Conservation (phyloP, 2,329 filamentous ascomycete genomes). For the Trichoderma arundinaceum region DNA sequence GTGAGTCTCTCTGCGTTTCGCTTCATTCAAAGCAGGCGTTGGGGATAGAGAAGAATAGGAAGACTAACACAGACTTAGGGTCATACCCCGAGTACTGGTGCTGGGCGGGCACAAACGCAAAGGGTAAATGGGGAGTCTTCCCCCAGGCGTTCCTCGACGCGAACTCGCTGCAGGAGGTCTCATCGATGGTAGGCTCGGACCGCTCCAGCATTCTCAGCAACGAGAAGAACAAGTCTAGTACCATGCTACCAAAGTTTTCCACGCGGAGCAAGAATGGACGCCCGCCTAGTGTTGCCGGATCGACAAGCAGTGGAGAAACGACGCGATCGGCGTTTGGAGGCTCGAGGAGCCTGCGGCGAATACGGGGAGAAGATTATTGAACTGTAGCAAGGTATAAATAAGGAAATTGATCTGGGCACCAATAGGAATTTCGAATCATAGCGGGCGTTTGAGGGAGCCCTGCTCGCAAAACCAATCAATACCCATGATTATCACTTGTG, state of each 20-base stretch:
- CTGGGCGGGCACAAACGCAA: conserved; percentile 60
- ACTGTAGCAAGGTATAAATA: conserved; percentile 12
- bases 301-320: conserved; percentile 43
- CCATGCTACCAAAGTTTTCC: conserved; percentile 46
- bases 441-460: conserved; percentile 3
- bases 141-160: conserved; percentile 56
- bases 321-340: conserved; percentile 32
- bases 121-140: conserved; percentile 60
- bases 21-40: neutral
- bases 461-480: neutral
- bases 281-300: conserved; percentile 44
- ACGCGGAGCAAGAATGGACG: conserved; percentile 42
- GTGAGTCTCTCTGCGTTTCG: no score
- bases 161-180: conserved; percentile 50
- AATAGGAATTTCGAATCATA: conserved; percentile 5
- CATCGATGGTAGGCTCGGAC: conserved; percentile 37
- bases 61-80: conserved; percentile 42
- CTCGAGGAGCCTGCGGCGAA: conserved; percentile 32
- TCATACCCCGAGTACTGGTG: conserved; percentile 59
- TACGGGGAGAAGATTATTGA: conserved; percentile 25
- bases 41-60: neutral
- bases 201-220: conserved; percentile 42
- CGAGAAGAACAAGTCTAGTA: conserved; percentile 45
- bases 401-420: neutral
- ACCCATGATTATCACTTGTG: neutral